Conservation (phyloP, 2,329 filamentous ascomycete genomes). For the Septoria petroselini region DNA sequence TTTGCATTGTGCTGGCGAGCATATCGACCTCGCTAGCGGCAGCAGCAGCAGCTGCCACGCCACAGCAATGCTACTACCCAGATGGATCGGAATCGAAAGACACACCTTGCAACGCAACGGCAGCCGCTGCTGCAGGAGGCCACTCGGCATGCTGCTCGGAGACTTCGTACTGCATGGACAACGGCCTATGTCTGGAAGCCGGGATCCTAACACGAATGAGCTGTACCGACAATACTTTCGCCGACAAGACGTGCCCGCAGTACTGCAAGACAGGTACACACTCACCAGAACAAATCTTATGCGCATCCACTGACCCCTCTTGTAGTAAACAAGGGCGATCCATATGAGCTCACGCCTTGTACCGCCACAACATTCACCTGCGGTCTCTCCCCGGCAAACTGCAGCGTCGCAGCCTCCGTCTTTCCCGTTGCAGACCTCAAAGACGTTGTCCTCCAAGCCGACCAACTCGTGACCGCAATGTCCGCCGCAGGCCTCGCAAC, state of each 20-base stretch:
- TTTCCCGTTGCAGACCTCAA: constrained; percentile 10
- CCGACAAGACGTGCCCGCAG: constrained; percentile 14
- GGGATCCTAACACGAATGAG: constrained; percentile 19
- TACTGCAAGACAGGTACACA: constrained; percentile 22
- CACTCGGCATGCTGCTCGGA: constrained; percentile 21
- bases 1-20: background rate
- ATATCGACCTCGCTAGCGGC: background rate
- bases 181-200: constrained; percentile 21
- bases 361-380: constrained; percentile 17
- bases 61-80: constrained; percentile 23
- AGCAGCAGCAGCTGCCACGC: background rate
- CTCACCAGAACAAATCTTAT: background rate
- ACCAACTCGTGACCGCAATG: constrained; percentile 10
- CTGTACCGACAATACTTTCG: constrained; percentile 22
- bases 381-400: constrained; percentile 14
- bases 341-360: constrained; percentile 12
- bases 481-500: constrained; percentile 7
- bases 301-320: background rate
- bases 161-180: constrained; percentile 22
- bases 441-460: constrained; percentile 8
- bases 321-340: constrained; percentile 15
- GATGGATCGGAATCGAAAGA: constrained; percentile 20
- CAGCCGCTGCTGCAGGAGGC: constrained; percentile 3
- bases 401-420: constrained; percentile 4
- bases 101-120: constrained; percentile 20